Percentiles rank a stretch among this genome's conserved stretches.
Evolutionary conservation across 73 alveolate species (phyloP).

Genomic region (Symbiodinium natans): DNA sequence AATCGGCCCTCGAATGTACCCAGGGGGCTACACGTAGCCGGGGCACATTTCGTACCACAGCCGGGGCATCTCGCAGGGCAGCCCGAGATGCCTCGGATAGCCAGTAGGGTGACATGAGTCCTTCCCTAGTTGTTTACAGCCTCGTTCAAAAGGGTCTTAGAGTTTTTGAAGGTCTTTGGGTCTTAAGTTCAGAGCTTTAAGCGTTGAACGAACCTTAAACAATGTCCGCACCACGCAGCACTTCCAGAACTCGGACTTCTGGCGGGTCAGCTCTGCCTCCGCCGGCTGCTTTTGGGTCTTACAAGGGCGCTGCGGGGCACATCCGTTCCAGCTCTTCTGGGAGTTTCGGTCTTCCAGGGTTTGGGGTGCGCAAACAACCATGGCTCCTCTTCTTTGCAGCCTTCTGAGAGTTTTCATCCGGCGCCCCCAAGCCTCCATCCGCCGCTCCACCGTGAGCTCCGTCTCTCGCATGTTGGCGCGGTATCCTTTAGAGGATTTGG

Average conservation of each 20-base stretch:
- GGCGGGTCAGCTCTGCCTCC: slow-evolving; percentile 63
- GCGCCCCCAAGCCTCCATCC: no score
- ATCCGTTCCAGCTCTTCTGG: no score
- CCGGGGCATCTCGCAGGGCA: slow-evolving; percentile 93
- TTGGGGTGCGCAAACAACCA: no score
- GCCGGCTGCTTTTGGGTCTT: no score
- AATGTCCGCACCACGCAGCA: background rate
- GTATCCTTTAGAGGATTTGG: background rate
- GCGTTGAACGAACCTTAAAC: background rate
- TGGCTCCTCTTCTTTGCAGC: no score
- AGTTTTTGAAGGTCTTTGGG: no score
- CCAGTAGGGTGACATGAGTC: no score
- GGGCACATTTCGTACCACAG: slow-evolving; percentile 59
- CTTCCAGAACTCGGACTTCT: slow-evolving; percentile 83
- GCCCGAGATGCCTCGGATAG: slow-evolving; percentile 56
- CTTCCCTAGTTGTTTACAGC: background rate
- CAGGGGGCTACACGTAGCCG: background rate
- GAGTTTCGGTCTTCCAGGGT: no score
- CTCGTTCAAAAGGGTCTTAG: background rate
- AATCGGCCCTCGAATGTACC: background rate
- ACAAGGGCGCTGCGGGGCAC: no score
- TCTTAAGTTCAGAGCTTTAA: background rate
- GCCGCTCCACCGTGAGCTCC: slow-evolving; percentile 87
- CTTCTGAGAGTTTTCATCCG: no score
- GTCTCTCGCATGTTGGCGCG: slow-evolving; percentile 91